Evolutionary conservation across 257 asterid species (phyloP).

Genomic region (Euphrasia confusa): DNA sequence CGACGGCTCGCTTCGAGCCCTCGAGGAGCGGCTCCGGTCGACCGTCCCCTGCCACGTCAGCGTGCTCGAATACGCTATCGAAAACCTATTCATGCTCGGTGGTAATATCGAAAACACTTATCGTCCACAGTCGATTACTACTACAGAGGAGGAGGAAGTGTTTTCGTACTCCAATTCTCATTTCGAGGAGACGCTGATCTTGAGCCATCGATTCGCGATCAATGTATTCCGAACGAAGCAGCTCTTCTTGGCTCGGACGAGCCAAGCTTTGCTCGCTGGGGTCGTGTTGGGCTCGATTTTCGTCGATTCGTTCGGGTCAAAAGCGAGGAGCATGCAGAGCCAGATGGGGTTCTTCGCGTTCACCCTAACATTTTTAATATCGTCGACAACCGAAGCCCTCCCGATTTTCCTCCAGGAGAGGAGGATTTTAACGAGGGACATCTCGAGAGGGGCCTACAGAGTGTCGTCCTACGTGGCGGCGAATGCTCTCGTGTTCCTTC

Average conservation of each 20-base stretch:
- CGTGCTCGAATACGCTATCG: conserved; percentile 64
- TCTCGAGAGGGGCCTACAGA: conserved; percentile 72
- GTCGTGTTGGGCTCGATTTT: conserved; percentile 60
- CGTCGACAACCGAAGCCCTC: conserved; percentile 84
- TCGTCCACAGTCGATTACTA: no score
- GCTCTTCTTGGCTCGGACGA: conserved; percentile 50
- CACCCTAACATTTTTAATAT: conserved; percentile 58
- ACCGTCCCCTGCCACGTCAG: conserved; percentile 56
- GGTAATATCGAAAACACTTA: no score
- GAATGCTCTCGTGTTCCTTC: conserved; percentile 59
- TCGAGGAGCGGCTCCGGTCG: conserved; percentile 45
- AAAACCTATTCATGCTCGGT: no score
- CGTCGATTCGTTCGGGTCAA: conserved; percentile 29
- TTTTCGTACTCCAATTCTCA: conserved; percentile 38
- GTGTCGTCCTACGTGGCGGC: conserved; percentile 62
- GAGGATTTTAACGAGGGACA: conserved; percentile 55
- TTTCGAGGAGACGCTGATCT: conserved; percentile 44
- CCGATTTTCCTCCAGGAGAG: conserved; percentile 76
- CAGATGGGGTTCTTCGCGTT: conserved; percentile 78
- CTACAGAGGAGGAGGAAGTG: not conserved
- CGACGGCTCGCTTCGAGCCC: conserved; percentile 44
- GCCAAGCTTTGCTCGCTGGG: conserved; percentile 60
- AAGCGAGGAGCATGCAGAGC: conserved; percentile 31
- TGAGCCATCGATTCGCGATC: conserved; percentile 50
- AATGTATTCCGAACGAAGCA: conserved; percentile 65